Percentiles rank a stretch among this genome's conserved stretches.
These are phyloP conservation scores for Ustilago xerochloae DNA, from an alignment of 1,284 basidiomycete species.

Conservation along the genomic window DNA sequence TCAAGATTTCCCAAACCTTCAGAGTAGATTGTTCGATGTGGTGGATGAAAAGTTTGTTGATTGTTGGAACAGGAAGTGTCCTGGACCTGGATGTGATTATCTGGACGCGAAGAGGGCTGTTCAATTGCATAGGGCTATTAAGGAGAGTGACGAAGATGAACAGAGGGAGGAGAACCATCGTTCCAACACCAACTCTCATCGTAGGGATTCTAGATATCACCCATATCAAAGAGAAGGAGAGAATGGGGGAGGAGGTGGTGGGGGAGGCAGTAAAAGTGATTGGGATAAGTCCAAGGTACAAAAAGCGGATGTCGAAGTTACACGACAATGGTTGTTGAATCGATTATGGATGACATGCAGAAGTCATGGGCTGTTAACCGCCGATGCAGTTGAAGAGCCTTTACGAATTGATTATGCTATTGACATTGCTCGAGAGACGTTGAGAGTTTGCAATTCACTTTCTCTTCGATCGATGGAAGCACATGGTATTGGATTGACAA, in stretches of 20 bases:
- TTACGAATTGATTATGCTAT: conserved; percentile 53
- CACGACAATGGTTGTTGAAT: conserved; percentile 57
- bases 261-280: conserved; percentile 8
- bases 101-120: conserved; percentile 44
- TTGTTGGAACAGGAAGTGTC: conserved; percentile 59
- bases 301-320: conserved; percentile 58
- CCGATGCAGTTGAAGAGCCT: conserved; percentile 37
- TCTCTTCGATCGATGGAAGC: conserved; percentile 54
- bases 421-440: conserved; percentile 53
- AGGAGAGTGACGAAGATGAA: conserved; percentile 44
- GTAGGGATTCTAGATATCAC: no score
- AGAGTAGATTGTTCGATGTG: conserved; percentile 47
- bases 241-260: background rate
- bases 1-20: conserved; percentile 55
- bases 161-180: conserved; percentile 36
- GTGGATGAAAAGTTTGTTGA: conserved; percentile 63
- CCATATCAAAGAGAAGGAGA: conserved; percentile 4
- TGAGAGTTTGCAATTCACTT: conserved; percentile 54
- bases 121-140: conserved; percentile 51
- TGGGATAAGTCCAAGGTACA: conserved; percentile 53
- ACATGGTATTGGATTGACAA: conserved; percentile 55
- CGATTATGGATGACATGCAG: conserved; percentile 56
- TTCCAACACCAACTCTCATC: conserved; percentile 15
- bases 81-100: conserved; percentile 47
- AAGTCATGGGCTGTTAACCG: conserved; percentile 38